Evolutionary conservation across 768 basidiomycete species (phyloP), one percentile per base, ranked within the genome.

Genomic region (Kwoniella bestiolae): DNA sequence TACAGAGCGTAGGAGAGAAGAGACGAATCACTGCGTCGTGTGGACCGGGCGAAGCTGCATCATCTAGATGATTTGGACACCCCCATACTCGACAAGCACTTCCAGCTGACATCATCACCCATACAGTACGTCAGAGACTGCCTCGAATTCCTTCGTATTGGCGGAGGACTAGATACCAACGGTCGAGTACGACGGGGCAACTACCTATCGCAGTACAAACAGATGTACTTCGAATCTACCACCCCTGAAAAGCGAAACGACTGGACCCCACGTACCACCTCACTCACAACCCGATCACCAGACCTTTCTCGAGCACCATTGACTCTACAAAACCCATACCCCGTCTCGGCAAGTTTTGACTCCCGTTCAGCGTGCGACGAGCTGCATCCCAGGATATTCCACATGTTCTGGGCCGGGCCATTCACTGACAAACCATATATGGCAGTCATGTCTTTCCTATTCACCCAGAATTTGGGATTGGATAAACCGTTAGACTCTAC

Each of bases 361-460:
- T 65, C 77, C 3, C 38, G 44, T 7, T 79, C 83, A 1, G 84
- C 88, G 1, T 99, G 96, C 81, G 92, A 96, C 75, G 85, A 89
- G 0, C 89, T 91, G 70, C 87, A 90, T 73, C 90, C 93, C 5
- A 87, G 91, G 35, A 82, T 97, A 32, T 98, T 95, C 84, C 96
- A 99, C 82, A 96, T 97, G 89, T 99, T 96, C 84, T 98, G 96
- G 95, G 91, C 94, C 1, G 95, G 96, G 0, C 89, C 92, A 0
- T 97, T 99, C 84, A 96, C 94, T 8, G 96, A 99, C 84, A 97
- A 97, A 80, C 96, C 96, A 2, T 98, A 99, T 84, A 87, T 93
- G 65, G 93, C 95, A 0, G 85, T 97, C 49, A 84, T 95, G 25
- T 96, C 94, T 18, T 99, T 93, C 85, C 86, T 98, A 35, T 98